Conservation (phyloP, 116 monocot species). For the Trichopus zeylanicus region DNA sequence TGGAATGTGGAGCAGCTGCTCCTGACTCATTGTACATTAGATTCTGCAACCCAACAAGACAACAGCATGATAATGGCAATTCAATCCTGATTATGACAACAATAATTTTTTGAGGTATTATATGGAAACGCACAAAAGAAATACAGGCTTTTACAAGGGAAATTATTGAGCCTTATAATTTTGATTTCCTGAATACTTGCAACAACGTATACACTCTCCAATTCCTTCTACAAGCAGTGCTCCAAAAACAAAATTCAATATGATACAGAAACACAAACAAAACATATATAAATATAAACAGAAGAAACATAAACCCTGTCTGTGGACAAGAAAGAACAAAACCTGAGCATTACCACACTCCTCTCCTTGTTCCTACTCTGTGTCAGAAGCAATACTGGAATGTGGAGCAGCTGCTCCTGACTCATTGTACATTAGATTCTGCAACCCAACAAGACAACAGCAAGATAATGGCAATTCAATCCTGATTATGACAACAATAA, state of each 20-base stretch:
- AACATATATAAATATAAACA: neutral
- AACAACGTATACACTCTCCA: neutral
- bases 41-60: too few species aligned
- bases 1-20: too few species aligned
- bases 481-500: too few species aligned
- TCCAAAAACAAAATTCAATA: neutral
- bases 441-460: too few species aligned
- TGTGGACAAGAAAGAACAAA: neutral
- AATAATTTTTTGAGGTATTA: too few species aligned
- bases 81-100: too few species aligned
- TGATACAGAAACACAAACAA: slow-evolving; percentile 2
- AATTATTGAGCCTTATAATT: neutral
- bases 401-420: neutral
- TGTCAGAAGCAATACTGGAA: slow-evolving; percentile 4
- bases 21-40: too few species aligned
- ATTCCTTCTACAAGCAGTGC: neutral
- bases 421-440: slow-evolving; percentile 16
- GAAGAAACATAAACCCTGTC: neutral
- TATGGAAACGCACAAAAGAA: too few species aligned
- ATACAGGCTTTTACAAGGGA: too few species aligned
- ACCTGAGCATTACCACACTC: neutral
- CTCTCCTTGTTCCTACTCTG: slow-evolving; percentile 6
- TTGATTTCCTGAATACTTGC: neutral
- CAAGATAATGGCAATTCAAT: too few species aligned
- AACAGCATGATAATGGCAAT: too few species aligned